Evolutionary conservation across 2,329 filamentous ascomycete species (phyloP), one percentile per base, ranked within the genome.

Genomic region (Alternaria longipes): DNA sequence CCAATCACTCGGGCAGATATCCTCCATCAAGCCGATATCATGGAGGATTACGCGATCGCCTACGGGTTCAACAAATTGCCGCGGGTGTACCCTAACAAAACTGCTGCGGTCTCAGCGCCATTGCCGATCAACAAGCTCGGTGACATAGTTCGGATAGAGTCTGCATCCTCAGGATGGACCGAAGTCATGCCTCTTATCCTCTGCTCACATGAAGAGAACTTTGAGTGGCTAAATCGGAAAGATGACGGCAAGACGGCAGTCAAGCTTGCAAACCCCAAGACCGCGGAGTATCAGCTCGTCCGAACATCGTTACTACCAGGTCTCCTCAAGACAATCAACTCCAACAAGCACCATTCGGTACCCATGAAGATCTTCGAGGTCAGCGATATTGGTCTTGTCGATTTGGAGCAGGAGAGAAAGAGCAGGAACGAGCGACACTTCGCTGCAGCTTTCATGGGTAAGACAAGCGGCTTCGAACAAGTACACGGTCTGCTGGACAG

Each of bases 201-300:
- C 56, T 99, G 95, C 85, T 97, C 93, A 46, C 93, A 97, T 79
- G 94, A 98, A 75, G 95, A 99, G 85, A 99, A 99, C 83, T 99
- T 98, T 79, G 90, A 86, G 61, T 97, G 92, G 91, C 84, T 99
- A 53, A 97, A 97, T 82, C 90, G 93, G 75, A 89, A 89, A 75
- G 94, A 97, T 69, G 91, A 97, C 72, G 92, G 92, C 66, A 90
- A 86, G 60, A 93, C 90, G 0, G 93, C 92, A 28, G 88, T 97
- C 68, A 90, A 89, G 71, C 89, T 97, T 41, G 92, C 92, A 66
- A 97, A 97, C 79, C 94, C 94, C 57, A 97, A 97, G 84, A 96
- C 93, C 0, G 86, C 89, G 26, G 94, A 97, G 77, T 97, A 97
- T 81, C 94, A 97, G 80, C 90, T 97, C 56, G 94, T 97, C 26